A percentile compares a stretch with the other conserved stretches of the same genome.
Conservation (phyloP, 2,329 filamentous ascomycete species). For the Colletotrichum sp. region DNA sequence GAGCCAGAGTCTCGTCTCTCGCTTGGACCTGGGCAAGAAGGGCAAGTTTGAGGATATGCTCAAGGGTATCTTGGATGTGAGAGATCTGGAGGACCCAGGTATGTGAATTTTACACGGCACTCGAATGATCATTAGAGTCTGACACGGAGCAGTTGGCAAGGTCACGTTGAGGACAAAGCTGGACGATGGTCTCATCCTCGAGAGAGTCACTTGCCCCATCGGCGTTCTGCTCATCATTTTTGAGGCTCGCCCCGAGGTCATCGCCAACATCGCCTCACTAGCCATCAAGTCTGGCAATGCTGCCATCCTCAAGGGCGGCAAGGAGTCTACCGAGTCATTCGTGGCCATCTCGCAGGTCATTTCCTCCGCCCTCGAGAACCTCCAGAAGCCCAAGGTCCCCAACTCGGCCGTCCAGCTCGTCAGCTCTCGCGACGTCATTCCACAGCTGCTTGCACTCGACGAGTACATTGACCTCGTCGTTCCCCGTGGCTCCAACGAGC, state of each 20-base stretch:
- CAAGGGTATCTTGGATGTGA: constrained; percentile 89
- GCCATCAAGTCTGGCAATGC: constrained; percentile 98
- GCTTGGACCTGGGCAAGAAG: constrained; percentile 82
- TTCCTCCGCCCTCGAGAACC: constrained; percentile 70
- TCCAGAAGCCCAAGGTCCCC: constrained; percentile 70
- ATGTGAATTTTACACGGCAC: constrained; percentile 33
- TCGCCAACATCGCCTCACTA: constrained; percentile 95
- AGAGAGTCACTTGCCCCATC: constrained; percentile 91
- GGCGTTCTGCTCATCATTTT: constrained; percentile 99
- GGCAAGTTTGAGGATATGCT: constrained; percentile 99
- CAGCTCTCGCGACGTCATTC: constrained; percentile 88
- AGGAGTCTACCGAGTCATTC: constrained; percentile 96
- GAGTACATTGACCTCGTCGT: constrained; percentile 93
- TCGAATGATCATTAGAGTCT: not conserved
- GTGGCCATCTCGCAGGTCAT: constrained; percentile 87
- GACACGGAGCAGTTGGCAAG: constrained; percentile 69
- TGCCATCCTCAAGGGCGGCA: constrained; percentile 94
- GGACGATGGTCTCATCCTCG: constrained; percentile 84
- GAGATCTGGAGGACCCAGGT: constrained; percentile 85
- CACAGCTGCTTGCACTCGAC: constrained; percentile 85
- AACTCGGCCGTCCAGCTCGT: constrained; percentile 91
- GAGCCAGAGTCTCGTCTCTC: constrained; percentile 83
- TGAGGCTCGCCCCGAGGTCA: constrained; percentile 95
- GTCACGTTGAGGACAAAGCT: constrained; percentile 83
- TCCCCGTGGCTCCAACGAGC: constrained; percentile 86